phyloP scores from a whole-genome alignment of 306 rosid species.

The Quercus agrifolia region DNA sequence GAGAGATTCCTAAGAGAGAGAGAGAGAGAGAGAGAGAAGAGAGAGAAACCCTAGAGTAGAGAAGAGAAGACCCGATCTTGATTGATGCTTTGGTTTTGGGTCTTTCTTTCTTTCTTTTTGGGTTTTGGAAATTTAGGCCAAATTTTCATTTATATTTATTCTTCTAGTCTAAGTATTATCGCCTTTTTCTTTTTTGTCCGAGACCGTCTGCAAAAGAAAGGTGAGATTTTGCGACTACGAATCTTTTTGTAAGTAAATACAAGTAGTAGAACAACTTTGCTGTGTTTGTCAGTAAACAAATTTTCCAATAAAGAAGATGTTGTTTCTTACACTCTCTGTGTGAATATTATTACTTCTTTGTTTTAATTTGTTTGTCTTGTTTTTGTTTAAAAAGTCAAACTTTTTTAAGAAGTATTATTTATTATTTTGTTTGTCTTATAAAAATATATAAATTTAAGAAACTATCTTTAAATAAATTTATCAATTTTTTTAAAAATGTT shows the following conservation, averaged over 20 bases:
- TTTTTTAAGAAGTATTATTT: too few species aligned
- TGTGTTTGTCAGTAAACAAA: too few species aligned
- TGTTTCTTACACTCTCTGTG: too few species aligned
- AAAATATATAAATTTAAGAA: too few species aligned
- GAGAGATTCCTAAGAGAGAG: constrained; percentile 8
- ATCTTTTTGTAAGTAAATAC: constrained; percentile 10
- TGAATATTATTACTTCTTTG: too few species aligned
- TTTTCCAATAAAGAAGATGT: too few species aligned
- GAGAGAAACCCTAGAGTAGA: constrained; percentile 26
- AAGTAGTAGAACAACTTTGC: background rate
- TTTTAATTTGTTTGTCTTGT: too few species aligned
- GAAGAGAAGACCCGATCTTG: constrained; percentile 22
- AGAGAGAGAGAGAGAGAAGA: constrained; percentile 1
- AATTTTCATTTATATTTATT: background rate
- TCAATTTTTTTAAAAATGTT: too few species aligned
- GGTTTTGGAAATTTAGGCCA: background rate
- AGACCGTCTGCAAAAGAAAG: background rate
- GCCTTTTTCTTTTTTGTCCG: background rate
- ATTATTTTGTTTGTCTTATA: too few species aligned
- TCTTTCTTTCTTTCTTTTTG: background rate
- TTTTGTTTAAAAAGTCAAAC: too few species aligned
- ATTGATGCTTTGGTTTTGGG: background rate
- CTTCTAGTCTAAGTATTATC: background rate
- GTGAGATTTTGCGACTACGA: constrained; percentile 26
- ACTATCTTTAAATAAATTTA: too few species aligned